phyloP scores from a whole-genome alignment of 2,329 filamentous ascomycete species.

The Pyrenophora seminiperda region DNA sequence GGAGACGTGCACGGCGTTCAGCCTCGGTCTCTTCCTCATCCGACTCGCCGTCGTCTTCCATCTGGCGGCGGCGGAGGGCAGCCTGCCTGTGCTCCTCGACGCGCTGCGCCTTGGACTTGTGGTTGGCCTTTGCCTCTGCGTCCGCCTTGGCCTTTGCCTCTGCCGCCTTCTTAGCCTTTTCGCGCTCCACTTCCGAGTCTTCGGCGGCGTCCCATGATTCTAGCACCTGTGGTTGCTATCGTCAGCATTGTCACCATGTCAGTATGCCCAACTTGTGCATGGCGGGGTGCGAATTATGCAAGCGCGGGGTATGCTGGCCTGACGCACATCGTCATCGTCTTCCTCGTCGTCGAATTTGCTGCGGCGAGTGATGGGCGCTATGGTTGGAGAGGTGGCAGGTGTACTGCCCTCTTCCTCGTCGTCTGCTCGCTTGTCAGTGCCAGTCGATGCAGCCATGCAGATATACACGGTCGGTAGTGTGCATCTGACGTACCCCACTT shows the following conservation, averaged over 20 bases:
- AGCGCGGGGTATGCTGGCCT: conserved; percentile 23
- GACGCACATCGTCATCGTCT: conserved; percentile 75
- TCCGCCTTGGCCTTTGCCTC: conserved; percentile 89
- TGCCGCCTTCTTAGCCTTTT: conserved; percentile 86
- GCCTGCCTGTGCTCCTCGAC: conserved; percentile 74
- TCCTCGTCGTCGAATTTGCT: conserved; percentile 93
- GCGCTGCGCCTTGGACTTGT: conserved; percentile 87
- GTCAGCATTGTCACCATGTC: conserved; percentile 34
- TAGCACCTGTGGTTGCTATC: conserved; percentile 67
- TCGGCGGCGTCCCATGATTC: conserved; percentile 97
- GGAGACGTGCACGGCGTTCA: conserved; percentile 74
- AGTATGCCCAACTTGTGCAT: conserved; percentile 13
- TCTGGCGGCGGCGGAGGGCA: conserved; percentile 63
- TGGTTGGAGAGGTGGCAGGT: conserved; percentile 55
- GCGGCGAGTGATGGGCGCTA: conserved; percentile 55
- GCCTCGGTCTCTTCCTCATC: conserved; percentile 75
- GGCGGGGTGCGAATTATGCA: conserved; percentile 25
- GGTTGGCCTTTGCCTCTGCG: conserved; percentile 82
- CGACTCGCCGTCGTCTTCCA: conserved; percentile 62
- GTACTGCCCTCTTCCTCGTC: conserved; percentile 64
- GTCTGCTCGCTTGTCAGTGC: conserved; percentile 43
- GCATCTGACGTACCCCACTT: conserved; percentile 52
- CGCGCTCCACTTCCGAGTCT: conserved; percentile 94
- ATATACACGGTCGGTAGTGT: conserved; percentile 25
- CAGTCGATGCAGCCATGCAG: not conserved